Base-by-base conservation (phyloP, 306 rosid species). In the Sindora glabra region DNA sequence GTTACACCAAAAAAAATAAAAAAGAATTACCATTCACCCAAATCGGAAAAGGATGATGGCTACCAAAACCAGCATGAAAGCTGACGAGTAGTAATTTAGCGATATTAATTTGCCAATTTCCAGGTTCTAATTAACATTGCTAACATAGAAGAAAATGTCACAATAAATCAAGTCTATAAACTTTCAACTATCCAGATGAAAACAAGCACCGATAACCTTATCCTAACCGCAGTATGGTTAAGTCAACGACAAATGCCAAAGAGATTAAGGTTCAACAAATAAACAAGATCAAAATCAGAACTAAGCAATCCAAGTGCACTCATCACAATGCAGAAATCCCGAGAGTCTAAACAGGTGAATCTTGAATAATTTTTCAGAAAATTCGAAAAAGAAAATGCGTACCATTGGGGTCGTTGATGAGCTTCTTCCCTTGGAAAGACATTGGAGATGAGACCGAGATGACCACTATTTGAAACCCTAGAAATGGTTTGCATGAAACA, bases 351-450 rank as follows among this genome's bases (percentile, higher is more conserved):
- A n/a, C n/a, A n/a, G n/a, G n/a, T n/a, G n/a, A n/a, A n/a, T n/a
- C n/a, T n/a, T n/a, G n/a, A n/a, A n/a, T n/a, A n/a, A n/a, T n/a
- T n/a, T n/a, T n/a, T 33, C 36, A 68, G 23, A n/a, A 17, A 21
- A 23, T 5, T 25, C 45, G 59, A 61, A 59, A 47, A 9, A 25
- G 37, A 60, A 70, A 41, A n/a, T 15, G 44, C 56, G 25, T 50
- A 92, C 97, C 87, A 26, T 70, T 49, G 41, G 95, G 90, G 48
- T 89, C 72, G 81, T 86, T 83, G 85, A 89, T 89, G 78, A 92
- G 84, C 89, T 86, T 92, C 90, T 89, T 89, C 26, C 75, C 78
- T 18, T 73, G 82, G 39, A 76, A 77, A 61, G 85, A 81, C 99
- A 91, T 92, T n/a, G n/a, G n/a, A 58, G 67, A 67, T 2, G 63